A percentile compares a stretch with the other conserved stretches of the same genome.
Evolutionary conservation across 2,329 filamentous ascomycete genomes (phyloP).

Genomic region (Fusarium decemcellulare): DNA sequence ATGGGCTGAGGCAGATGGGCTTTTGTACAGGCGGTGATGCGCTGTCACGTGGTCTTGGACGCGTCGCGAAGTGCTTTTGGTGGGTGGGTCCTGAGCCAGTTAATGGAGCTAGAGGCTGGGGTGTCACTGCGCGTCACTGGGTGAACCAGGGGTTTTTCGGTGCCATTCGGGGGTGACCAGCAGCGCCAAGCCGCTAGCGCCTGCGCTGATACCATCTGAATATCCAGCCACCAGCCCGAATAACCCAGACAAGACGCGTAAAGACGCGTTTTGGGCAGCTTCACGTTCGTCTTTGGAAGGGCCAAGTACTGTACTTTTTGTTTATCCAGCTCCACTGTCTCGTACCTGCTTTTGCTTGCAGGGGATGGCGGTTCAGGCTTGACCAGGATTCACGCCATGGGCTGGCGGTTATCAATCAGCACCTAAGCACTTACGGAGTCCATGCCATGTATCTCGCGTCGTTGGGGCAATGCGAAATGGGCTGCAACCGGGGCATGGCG

Average conservation of each 20-base stretch:
- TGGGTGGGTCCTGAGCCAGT: conserved; percentile 44
- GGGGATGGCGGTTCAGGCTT: conserved; percentile 44
- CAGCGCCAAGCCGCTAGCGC: conserved; percentile 36
- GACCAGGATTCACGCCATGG: conserved; percentile 42
- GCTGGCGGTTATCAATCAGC: conserved; percentile 51
- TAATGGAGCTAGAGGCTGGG: conserved; percentile 32
- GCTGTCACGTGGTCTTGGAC: conserved; percentile 56
- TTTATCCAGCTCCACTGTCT: conserved; percentile 22
- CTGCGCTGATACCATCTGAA: conserved; percentile 32
- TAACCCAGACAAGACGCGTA: conserved; percentile 40
- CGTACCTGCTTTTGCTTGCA: conserved; percentile 28
- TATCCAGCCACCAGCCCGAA: conserved; percentile 41
- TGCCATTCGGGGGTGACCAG: conserved; percentile 31
- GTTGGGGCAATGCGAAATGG: conserved; percentile 41
- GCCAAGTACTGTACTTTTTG: conserved; percentile 23
- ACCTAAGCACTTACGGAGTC: conserved; percentile 31
- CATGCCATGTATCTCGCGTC: conserved; percentile 27
- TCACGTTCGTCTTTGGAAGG: conserved; percentile 39
- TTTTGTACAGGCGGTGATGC: conserved; percentile 56
- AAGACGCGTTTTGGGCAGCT: conserved; percentile 40
- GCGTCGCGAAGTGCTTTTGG: conserved; percentile 52
- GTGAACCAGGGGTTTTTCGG: conserved; percentile 38
- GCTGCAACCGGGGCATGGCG: conserved; percentile 32
- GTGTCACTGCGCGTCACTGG: conserved; percentile 42
- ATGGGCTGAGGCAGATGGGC: conserved; percentile 49